Conservation (phyloP, 768 basidiomycete species). For the Auriscalpium orientale region DNA sequence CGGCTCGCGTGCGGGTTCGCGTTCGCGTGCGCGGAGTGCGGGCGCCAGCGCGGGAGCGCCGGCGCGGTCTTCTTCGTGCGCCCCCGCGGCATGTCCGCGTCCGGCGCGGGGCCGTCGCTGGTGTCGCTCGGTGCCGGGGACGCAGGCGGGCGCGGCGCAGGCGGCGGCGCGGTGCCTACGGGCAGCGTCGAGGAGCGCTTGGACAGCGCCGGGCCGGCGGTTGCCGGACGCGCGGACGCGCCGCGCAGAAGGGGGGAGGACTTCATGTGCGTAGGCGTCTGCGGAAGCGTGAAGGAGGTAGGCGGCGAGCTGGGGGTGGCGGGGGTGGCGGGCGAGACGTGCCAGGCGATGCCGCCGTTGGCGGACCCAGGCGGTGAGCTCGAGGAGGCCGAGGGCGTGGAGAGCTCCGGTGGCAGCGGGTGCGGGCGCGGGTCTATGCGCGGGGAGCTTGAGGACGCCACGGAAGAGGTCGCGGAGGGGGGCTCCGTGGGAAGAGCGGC, state of each 20-base stretch:
- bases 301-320: not conserved
- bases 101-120: not conserved
- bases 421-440: not conserved
- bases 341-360: conserved; percentile 1
- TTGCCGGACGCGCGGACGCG: not conserved
- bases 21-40: not conserved
- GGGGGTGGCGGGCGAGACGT: conserved; percentile 2
- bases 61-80: not conserved
- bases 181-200: not conserved
- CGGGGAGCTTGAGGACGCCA: not conserved
- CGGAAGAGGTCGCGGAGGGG: not conserved
- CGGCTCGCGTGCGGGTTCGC: not conserved
- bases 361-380: not conserved
- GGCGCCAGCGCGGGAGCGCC: not conserved
- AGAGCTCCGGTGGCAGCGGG: not conserved
- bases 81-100: not conserved
- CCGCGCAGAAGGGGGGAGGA: not conserved
- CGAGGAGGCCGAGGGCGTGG: not conserved
- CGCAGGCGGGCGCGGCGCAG: not conserved
- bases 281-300: not conserved
- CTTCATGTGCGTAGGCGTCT: not conserved
- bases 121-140: not conserved
- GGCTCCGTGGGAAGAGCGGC: not conserved
- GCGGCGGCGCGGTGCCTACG: not conserved
- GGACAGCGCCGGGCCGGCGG: not conserved